These are phyloP conservation scores for Corymbia maculata DNA, from an alignment of 345 rosid species.

Conservation along the genomic window DNA sequence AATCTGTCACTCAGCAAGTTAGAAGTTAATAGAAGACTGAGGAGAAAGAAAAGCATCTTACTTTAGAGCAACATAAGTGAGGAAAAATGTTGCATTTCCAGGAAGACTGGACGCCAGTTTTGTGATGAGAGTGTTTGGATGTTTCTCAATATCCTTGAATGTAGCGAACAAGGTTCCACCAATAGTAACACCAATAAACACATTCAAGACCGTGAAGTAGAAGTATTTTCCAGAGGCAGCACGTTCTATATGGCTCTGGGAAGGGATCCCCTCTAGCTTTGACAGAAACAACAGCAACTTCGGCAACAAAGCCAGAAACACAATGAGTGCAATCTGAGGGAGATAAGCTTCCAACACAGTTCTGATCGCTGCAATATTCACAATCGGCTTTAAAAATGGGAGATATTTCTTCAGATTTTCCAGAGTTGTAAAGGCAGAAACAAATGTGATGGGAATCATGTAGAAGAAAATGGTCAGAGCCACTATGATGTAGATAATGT, in stretches of 20 bases:
- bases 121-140: conserved; percentile 21
- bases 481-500: conserved; percentile 43
- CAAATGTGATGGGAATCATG: conserved; percentile 65
- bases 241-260: conserved; percentile 56
- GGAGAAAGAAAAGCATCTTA: conserved; percentile 17
- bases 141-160: conserved; percentile 35
- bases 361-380: conserved; percentile 22
- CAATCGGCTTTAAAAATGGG: conserved; percentile 64
- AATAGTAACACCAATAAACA: conserved; percentile 77
- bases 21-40: neutral
- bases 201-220: conserved; percentile 70
- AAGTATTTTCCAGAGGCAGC: conserved; percentile 91
- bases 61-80: conserved; percentile 83
- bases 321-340: conserved; percentile 81
- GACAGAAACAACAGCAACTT: conserved; percentile 72
- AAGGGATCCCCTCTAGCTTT: conserved; percentile 75
- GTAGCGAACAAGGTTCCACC: conserved; percentile 56
- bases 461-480: conserved; percentile 56
- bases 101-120: conserved; percentile 67
- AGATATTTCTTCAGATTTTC: conserved; percentile 51
- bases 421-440: conserved; percentile 80
- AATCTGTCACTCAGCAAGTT: neutral
- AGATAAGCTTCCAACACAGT: conserved; percentile 79
- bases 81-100: conserved; percentile 72
- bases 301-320: conserved; percentile 74